Conservation (phyloP, 1,284 basidiomycete species). For the Apiotrichum montevideense region DNA sequence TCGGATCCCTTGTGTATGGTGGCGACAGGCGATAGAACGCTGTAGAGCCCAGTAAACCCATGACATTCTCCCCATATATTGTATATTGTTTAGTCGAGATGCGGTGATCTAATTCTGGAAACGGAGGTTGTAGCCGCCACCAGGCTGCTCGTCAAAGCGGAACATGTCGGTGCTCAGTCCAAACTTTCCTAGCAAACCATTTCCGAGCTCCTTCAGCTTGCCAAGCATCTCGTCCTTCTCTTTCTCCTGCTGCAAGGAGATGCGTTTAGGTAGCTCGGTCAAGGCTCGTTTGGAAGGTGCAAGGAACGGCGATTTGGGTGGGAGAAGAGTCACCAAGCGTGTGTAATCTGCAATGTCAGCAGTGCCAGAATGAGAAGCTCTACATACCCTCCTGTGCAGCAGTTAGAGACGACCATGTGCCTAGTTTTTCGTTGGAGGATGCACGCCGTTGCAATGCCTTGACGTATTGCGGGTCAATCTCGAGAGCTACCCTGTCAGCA, state of each 20-base stretch:
- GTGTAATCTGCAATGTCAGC: constrained; percentile 63
- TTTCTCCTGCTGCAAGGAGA: constrained; percentile 64
- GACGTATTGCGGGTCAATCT: constrained; percentile 73
- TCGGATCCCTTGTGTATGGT: constrained; percentile 80
- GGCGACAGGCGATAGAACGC: constrained; percentile 64
- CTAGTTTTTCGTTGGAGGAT: constrained; percentile 69
- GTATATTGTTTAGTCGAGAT: too few relatives aligned
- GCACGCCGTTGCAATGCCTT: constrained; percentile 87
- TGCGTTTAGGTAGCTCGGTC: constrained; percentile 36
- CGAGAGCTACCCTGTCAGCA: constrained; percentile 56
- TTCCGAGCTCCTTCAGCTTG: constrained; percentile 88
- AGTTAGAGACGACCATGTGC: constrained; percentile 73
- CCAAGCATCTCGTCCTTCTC: constrained; percentile 89
- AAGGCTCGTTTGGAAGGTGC: too few relatives aligned
- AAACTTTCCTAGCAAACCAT: constrained; percentile 82
- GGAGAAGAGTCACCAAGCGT: constrained; percentile 59
- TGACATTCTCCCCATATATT: too few relatives aligned
- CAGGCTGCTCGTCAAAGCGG: constrained; percentile 83
- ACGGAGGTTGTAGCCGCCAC: constrained; percentile 90
- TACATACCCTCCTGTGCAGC: constrained; percentile 73
- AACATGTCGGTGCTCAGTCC: constrained; percentile 89
- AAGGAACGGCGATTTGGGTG: constrained; percentile 50
- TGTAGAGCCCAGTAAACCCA: background rate
- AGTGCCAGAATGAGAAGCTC: background rate
- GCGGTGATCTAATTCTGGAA: constrained; percentile 54